A percentile compares a stretch with the other conserved stretches of the same genome.
Conservation (phyloP, 176 grass and related monocot genomes). For the Lolium rigidum region DNA sequence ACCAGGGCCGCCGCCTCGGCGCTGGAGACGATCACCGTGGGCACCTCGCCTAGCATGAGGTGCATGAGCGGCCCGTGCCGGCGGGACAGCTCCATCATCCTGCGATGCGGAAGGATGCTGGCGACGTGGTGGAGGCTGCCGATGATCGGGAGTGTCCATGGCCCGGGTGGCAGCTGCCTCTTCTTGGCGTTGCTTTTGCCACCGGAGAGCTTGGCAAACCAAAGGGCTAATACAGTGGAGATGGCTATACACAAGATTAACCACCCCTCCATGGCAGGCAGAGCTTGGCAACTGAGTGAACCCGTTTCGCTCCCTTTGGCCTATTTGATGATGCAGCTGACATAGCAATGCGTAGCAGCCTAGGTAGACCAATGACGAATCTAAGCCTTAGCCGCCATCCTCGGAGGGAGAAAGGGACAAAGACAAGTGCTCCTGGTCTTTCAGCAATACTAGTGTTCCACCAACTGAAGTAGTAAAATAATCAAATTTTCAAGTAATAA, state of each 20-base stretch:
- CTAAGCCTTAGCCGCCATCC: no score
- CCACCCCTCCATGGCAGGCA: not conserved
- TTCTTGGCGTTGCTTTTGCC: not conserved
- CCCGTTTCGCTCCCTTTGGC: no score
- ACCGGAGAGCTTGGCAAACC: not conserved
- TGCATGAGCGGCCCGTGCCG: not conserved
- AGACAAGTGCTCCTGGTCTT: no score
- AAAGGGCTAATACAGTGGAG: not conserved
- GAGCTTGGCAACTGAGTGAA: no score
- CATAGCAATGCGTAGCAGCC: no score
- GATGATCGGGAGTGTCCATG: not conserved
- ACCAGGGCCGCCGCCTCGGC: not conserved
- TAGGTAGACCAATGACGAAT: no score
- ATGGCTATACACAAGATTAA: not conserved
- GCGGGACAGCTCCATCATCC: not conserved
- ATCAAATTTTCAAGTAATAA: no score
- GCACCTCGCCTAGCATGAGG: not conserved
- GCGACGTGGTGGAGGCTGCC: not conserved
- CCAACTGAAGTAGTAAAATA: no score
- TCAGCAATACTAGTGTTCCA: no score
- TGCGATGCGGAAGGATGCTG: not conserved
- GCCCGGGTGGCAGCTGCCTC: not conserved
- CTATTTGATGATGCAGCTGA: no score
- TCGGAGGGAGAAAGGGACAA: no score
- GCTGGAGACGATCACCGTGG: not conserved